A percentile compares a stretch with the other conserved stretches of the same genome.
These are phyloP conservation scores for Panicum miliaceum DNA, from an alignment of 176 grass and related monocot genomes.

Conservation along the genomic window DNA sequence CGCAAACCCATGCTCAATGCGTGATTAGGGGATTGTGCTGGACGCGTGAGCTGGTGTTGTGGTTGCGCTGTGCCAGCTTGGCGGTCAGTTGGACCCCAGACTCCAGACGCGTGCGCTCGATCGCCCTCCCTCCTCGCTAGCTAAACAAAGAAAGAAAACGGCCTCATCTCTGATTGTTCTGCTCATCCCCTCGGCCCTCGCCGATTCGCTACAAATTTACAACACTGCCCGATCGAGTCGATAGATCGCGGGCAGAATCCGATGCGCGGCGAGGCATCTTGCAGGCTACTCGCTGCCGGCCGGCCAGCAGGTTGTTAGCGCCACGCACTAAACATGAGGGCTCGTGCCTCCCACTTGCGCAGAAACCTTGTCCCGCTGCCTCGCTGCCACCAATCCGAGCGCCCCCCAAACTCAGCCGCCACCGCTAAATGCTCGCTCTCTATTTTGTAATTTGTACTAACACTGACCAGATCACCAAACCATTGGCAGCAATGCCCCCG, in stretches of 20 bases:
- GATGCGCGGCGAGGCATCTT: too few relatives aligned
- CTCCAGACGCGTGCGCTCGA: constrained; percentile 37
- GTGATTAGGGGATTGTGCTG: constrained; percentile 59
- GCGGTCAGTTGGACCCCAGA: constrained; percentile 26
- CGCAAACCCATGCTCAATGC: constrained; percentile 51
- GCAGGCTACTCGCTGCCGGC: too few relatives aligned
- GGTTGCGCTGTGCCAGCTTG: constrained; percentile 59
- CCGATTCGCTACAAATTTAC: too few relatives aligned
- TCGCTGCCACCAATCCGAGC: background rate
- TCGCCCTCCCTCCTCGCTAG: background rate
- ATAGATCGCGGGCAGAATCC: too few relatives aligned
- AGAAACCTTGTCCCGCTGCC: background rate
- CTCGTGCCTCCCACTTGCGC: background rate
- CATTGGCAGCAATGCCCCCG: background rate
- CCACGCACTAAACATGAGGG: background rate
- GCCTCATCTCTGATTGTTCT: background rate
- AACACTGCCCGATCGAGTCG: background rate
- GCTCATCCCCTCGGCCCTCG: background rate
- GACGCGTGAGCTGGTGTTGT: constrained; percentile 59
- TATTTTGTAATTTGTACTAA: background rate
- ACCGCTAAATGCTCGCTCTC: background rate
- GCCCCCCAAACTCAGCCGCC: background rate
- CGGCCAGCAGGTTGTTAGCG: background rate
- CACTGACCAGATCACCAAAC: background rate
- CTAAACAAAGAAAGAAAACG: background rate